phyloP scores from a whole-genome alignment of 345 rosid genomes.

The Psidium friedrichsthalianum region DNA sequence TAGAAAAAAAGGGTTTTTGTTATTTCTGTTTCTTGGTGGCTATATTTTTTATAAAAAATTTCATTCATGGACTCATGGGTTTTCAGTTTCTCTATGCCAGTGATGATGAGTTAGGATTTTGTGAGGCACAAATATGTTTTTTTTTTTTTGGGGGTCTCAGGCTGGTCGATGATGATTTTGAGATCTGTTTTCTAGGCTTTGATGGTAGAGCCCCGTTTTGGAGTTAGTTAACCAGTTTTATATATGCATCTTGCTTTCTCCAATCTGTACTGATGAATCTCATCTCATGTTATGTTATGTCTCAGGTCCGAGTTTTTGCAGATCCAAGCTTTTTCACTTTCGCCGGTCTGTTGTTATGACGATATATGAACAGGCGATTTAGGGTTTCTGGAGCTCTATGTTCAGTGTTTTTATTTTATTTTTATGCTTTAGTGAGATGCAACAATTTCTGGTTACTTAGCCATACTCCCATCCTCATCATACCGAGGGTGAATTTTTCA shows the following conservation, averaged over 20 bases:
- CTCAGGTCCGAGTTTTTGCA: background rate
- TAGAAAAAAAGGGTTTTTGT: background rate
- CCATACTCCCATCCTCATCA: background rate
- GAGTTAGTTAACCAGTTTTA: constrained; percentile 2
- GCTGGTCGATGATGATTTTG: constrained; percentile 16
- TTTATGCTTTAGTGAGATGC: background rate
- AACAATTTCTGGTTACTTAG: background rate
- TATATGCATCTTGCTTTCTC: background rate
- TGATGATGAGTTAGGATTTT: constrained; percentile 5
- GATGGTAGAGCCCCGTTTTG: constrained; percentile 19
- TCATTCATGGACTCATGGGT: background rate
- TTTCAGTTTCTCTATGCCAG: background rate
- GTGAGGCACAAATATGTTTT: constrained; percentile 2
- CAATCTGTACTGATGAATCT: background rate
- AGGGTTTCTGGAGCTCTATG: background rate
- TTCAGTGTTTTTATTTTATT: background rate
- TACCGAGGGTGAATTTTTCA: background rate
- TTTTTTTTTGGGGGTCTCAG: constrained; percentile 15
- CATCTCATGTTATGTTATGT: background rate
- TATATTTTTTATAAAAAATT: background rate
- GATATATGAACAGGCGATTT: background rate
- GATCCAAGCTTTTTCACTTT: background rate
- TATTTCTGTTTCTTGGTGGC: background rate
- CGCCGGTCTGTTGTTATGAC: background rate
- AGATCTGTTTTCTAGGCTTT: constrained; percentile 12